Evolutionary conservation across 768 basidiomycete species (phyloP), one percentile per base, ranked within the genome.

Genomic region (Tremella fuciformis): DNA sequence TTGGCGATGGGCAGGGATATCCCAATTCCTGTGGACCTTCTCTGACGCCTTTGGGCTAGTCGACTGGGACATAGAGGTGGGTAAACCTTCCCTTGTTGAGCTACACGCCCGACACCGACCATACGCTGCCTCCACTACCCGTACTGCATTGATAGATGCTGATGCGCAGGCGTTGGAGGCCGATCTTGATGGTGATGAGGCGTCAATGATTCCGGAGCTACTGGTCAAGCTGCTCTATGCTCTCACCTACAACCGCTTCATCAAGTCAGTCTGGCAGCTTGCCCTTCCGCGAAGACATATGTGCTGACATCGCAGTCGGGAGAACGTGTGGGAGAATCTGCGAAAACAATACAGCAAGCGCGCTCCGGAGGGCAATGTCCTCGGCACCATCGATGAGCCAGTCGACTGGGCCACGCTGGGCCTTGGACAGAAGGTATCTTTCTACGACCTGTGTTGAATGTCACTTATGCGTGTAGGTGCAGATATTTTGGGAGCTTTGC

Each of bases 1-100:
- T 63, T 93, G 89, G 89, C 86, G 88, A 81, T 94, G 90, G 90
- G 91, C 91, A 4, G 87, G 87, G 22, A 88, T 92, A 77, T 83
- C 84, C 77, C 90, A 93, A 75, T 93, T 94, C 82, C 86, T 89
- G 78, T 86, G 83, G 76, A 90, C 87, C 24, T 94, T 93, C 79
- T 81, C 83, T 49, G 82, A 83, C 50, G 81, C 92, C 57, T 83
- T 93, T 64, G 80, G 84, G 39, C 81, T 87, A 80, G 78, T 82
- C 44, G 87, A 88, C 69, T 83, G 91, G 62, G 81, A 88, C 46
- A 71, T 75, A 38, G 77, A 77, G 60, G 76, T 75, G 50, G 60
- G 76, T 67, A 18, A 8, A 8, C 24, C 18, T 1, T 29, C 47
- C 41, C 40, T 47, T 60, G 9, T 13, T 19, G 6, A 37, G 38